These are phyloP conservation scores for Peronosclerospora sorghi DNA, from an alignment of 352 stramenopile species.

Conservation along the genomic window DNA sequence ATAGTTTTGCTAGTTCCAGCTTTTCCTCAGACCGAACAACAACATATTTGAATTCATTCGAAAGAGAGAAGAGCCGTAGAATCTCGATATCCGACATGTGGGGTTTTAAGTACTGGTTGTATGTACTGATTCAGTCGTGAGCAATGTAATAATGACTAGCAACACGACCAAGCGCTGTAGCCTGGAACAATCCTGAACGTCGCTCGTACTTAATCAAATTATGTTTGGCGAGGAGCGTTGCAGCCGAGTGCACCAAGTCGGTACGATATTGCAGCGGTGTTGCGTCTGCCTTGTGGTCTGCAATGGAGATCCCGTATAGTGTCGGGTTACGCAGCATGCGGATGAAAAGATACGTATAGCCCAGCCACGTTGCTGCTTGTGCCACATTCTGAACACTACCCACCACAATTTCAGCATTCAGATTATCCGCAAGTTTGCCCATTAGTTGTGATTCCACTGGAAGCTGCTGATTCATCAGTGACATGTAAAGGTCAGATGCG, in stretches of 20 bases:
- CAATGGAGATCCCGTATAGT: slow-evolving; percentile 91
- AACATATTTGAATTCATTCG: slow-evolving; percentile 98
- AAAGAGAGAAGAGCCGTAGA: slow-evolving; percentile 97
- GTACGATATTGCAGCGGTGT: slow-evolving; percentile 90
- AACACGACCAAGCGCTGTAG: slow-evolving; percentile 95
- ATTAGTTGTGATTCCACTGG: slow-evolving; percentile 99
- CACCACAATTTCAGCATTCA: slow-evolving; percentile 98
- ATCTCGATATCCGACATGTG: slow-evolving; percentile 99
- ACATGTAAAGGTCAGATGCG: slow-evolving; percentile 98
- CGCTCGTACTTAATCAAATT: slow-evolving; percentile 98
- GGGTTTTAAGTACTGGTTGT: slow-evolving; percentile 97
- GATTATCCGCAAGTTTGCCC: slow-evolving; percentile 91
- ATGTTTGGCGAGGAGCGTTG: slow-evolving; percentile 92
- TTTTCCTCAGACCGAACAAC: slow-evolving; percentile 98
- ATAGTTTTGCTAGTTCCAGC: slow-evolving; percentile 95
- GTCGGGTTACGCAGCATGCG: slow-evolving; percentile 96
- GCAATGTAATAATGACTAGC: slow-evolving; percentile 99
- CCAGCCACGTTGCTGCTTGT: slow-evolving; percentile 96
- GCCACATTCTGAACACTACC: slow-evolving; percentile 91
- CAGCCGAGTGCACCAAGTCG: slow-evolving; percentile 95
- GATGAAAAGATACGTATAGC: slow-evolving; percentile 99
- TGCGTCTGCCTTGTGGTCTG: slow-evolving; percentile 85
- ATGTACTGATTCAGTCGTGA: slow-evolving; percentile 96
- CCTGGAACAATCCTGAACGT: slow-evolving; percentile 90
- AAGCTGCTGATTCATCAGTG: slow-evolving; percentile 98